Conservation (phyloP, 305 asterid species). For the Fraxinus baroniana region DNA sequence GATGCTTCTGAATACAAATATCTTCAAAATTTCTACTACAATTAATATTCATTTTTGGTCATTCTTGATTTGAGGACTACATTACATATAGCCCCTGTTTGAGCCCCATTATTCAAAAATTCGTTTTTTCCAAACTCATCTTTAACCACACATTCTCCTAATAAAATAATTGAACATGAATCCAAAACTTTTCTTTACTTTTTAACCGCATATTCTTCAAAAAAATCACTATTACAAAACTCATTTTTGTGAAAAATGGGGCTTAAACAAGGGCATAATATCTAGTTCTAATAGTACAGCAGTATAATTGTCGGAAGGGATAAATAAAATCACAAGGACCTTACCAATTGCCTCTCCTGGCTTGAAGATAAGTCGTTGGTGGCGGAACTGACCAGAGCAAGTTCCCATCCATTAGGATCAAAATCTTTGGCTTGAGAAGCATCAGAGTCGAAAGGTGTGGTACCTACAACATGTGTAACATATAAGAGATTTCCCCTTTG, state of each 20-base stretch:
- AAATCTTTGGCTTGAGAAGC: slow-evolving; percentile 51
- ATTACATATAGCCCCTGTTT: neutral
- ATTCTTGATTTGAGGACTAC: neutral
- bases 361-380: slow-evolving; percentile 69
- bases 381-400: slow-evolving; percentile 71
- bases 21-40: neutral
- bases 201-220: too few relatives aligned
- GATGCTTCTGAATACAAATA: too few relatives aligned
- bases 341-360: slow-evolving; percentile 90
- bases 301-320: neutral
- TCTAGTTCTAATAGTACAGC: neutral
- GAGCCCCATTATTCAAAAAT: too few relatives aligned
- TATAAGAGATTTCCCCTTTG: neutral
- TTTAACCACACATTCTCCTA: too few relatives aligned
- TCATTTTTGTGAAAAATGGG: too few relatives aligned
- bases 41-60: neutral
- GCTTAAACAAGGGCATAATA: neutral
- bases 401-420: slow-evolving; percentile 42
- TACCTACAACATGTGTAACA: slow-evolving; percentile 38
- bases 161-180: too few relatives aligned
- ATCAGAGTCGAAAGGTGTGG: slow-evolving; percentile 36
- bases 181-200: too few relatives aligned
- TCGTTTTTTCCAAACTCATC: too few relatives aligned
- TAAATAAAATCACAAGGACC: neutral
- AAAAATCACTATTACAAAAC: too few relatives aligned